phyloP scores from a whole-genome alignment of 1,284 basidiomycete species.

The Naganishia liquefaciens region DNA sequence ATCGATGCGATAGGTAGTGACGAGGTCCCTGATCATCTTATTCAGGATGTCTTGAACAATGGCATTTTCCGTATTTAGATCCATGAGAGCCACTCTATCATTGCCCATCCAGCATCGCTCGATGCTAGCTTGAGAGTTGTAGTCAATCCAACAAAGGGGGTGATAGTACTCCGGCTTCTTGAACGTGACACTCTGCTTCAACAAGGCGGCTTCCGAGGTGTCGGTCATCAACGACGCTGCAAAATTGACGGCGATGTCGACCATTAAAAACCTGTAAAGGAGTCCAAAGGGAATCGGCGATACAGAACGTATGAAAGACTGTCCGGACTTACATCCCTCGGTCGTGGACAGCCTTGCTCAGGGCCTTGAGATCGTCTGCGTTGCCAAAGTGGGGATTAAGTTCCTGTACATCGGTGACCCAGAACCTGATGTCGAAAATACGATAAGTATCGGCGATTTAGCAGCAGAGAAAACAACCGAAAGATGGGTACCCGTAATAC shows the following conservation, averaged over 20 bases:
- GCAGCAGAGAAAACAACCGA: background rate
- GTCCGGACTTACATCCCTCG: slow-evolving; percentile 63
- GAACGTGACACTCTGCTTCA: slow-evolving; percentile 6
- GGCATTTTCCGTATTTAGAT: slow-evolving; percentile 69
- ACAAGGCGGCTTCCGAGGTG: background rate
- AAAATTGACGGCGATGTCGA: slow-evolving; percentile 71
- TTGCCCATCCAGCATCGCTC: slow-evolving; percentile 59
- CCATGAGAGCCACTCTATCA: slow-evolving; percentile 61
- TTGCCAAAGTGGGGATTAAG: slow-evolving; percentile 71
- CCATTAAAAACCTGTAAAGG: slow-evolving; percentile 65
- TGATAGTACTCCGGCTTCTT: slow-evolving; percentile 58
- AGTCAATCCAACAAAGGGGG: slow-evolving; percentile 66
- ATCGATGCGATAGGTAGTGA: slow-evolving; percentile 65
- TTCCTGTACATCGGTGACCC: slow-evolving; percentile 62
- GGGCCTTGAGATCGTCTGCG: slow-evolving; percentile 66
- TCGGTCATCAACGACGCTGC: slow-evolving; percentile 44
- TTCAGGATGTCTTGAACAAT: slow-evolving; percentile 62
- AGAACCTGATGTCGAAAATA: slow-evolving; percentile 51
- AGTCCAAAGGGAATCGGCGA: background rate
- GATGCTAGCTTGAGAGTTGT: slow-evolving; percentile 64
- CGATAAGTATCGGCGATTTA: slow-evolving; percentile 36
- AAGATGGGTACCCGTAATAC: slow-evolving; percentile 62
- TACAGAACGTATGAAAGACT: background rate
- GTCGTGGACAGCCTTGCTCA: slow-evolving; percentile 65
- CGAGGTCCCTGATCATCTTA: slow-evolving; percentile 64